Base-by-base conservation (phyloP, 2,329 filamentous ascomycete species). In the Nemania abortiva region DNA sequence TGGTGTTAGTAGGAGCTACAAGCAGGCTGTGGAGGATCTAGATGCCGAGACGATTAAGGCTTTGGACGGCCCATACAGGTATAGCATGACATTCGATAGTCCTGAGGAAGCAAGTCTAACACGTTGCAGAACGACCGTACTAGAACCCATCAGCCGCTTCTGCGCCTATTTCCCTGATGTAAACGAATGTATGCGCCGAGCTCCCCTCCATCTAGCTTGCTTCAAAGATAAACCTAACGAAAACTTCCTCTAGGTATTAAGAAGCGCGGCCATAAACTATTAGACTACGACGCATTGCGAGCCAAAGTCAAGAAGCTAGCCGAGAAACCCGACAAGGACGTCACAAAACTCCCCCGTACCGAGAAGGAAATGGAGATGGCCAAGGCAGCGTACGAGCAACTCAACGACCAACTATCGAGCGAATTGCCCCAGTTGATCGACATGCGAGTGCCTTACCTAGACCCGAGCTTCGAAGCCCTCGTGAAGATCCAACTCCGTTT, bases 21-120 rank as follows among this genome's bases (percentile, higher is more conserved):
- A 98, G 83, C 95, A 98, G 81, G 96, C 96, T 9, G 97, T 99
- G 22, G 96, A 98, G 79, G 96, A 99, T 79, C 88, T 99, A 57
- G 97, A 99, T 80, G 92, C 96, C 62, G 97, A 99, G 82, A 99
- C 96, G 0, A 98, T 99, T 83, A 99, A 99, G 82, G 96, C 96
- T 6, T 86, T 99, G 72, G 96, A 99, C 82, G 96, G 96, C 3
- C 97, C 96, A 55, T 99, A 98, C 83, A 89, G 93, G 89, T 91
- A 85, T 63, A 79, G 27, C 13, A 27, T 13, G 45, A 45, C 22
- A 50, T 31, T 6, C 11, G 20, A 34, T 15, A 13, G 29, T 18
- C 11, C 6, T 7, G 13, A 34, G 4, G 13, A 5, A 20, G 10
- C 20, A 5, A 6, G 5, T 63, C 56, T 69, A 67, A 71, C 52